Evolutionary conservation across 306 rosid genomes (phyloP).

Genomic region (Acacia confusa): DNA sequence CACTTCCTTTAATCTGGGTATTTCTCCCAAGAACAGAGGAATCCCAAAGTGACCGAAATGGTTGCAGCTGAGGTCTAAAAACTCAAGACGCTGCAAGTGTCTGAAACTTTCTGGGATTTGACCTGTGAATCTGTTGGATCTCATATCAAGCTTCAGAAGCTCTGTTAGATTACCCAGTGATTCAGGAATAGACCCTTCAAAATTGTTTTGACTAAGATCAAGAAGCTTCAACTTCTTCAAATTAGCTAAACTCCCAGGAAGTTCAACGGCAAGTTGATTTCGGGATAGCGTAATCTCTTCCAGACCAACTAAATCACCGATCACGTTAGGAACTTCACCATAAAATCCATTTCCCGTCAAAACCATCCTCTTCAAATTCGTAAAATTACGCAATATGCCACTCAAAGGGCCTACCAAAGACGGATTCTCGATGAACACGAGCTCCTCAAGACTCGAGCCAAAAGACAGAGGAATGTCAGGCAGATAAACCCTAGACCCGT

Average conservation of each 20-base stretch:
- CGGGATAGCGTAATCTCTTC: conserved; percentile 69
- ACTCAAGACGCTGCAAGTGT: conserved; percentile 40
- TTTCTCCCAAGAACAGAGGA: conserved; percentile 54
- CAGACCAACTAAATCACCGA: conserved; percentile 33
- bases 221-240: conserved; percentile 58
- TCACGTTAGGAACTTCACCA: conserved; percentile 40
- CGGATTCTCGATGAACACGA: conserved; percentile 69
- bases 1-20: conserved; percentile 57
- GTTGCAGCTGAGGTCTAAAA: conserved; percentile 71
- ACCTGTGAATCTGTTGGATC: conserved; percentile 52
- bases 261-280: conserved; percentile 50
- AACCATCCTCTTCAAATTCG: conserved; percentile 49
- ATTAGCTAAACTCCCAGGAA: conserved; percentile 36
- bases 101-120: conserved; percentile 55
- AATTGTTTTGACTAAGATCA: conserved; percentile 57
- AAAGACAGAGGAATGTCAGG: conserved; percentile 25
- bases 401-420: conserved; percentile 38
- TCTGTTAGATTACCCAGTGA: conserved; percentile 43
- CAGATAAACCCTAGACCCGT: conserved; percentile 37
- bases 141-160: conserved; percentile 69
- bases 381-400: conserved; percentile 42
- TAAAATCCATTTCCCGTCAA: conserved; percentile 58
- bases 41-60: conserved; percentile 58
- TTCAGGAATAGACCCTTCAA: conserved; percentile 45
- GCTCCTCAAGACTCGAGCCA: conserved; percentile 51